phyloP scores from a whole-genome alignment of 2,329 filamentous ascomycete genomes.

The Neocatenulostroma microsporum region DNA sequence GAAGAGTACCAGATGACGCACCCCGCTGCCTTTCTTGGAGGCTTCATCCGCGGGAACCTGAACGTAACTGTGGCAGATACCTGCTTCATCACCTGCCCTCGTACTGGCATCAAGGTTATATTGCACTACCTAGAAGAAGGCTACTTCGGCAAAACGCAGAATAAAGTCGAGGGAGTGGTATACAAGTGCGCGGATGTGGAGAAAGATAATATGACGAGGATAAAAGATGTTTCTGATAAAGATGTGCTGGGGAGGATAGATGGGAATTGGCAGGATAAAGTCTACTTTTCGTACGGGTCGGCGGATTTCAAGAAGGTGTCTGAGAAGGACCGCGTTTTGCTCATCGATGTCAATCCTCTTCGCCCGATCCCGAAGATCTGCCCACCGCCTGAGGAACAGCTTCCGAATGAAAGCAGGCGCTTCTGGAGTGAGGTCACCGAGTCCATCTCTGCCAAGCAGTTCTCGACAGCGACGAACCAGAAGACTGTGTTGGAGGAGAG shows the following conservation, averaged over 20 bases:
- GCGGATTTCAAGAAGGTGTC: slow-evolving; percentile 38
- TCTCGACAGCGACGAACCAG: slow-evolving; percentile 69
- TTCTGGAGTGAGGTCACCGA: slow-evolving; percentile 85
- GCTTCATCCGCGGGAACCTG: slow-evolving; percentile 76
- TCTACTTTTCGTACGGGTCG: slow-evolving; percentile 51
- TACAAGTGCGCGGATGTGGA: slow-evolving; percentile 77
- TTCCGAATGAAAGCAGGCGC: slow-evolving; percentile 79
- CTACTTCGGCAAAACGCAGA: slow-evolving; percentile 85
- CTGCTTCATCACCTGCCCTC: slow-evolving; percentile 81
- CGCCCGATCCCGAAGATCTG: slow-evolving; percentile 69
- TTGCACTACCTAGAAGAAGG: slow-evolving; percentile 90
- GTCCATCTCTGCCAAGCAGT: slow-evolving; percentile 78
- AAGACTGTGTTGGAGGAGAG: slow-evolving; percentile 90
- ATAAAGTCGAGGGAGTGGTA: slow-evolving; percentile 82
- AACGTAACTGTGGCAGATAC: slow-evolving; percentile 85
- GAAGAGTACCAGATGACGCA: slow-evolving; percentile 95
- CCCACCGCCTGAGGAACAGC: slow-evolving; percentile 68
- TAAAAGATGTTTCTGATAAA: slow-evolving; percentile 79
- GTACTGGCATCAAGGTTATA: slow-evolving; percentile 85
- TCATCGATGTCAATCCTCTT: slow-evolving; percentile 84
- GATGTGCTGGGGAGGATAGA: slow-evolving; percentile 76
- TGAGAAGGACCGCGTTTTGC: slow-evolving; percentile 55
- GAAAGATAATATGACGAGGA: slow-evolving; percentile 68
- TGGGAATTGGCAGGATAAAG: slow-evolving; percentile 73
- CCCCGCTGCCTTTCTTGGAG: slow-evolving; percentile 85